These are phyloP conservation scores for Blastocladiella britannica DNA, from an alignment of 192 early-diverging fungal species.

Conservation along the genomic window DNA sequence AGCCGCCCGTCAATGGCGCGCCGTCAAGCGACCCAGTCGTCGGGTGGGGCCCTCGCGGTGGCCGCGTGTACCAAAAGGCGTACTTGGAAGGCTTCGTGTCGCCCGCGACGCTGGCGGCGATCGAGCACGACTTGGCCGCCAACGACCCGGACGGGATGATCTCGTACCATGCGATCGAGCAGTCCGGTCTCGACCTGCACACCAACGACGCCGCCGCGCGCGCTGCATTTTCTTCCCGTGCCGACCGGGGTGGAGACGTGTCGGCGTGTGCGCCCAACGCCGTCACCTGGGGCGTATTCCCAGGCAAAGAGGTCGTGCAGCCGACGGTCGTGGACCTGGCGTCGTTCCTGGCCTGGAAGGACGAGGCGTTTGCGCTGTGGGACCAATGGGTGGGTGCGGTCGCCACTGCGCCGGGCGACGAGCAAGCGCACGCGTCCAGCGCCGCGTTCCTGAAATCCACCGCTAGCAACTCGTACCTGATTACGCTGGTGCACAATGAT, in stretches of 20 bases:
- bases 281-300: conserved; percentile 98
- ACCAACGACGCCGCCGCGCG: conserved; percentile 41
- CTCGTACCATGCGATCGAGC: conserved; percentile 81
- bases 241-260: not conserved
- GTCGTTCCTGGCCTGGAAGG: conserved; percentile 89
- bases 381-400: conserved; percentile 68
- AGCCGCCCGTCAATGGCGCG: conserved; percentile 85
- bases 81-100: conserved; percentile 92
- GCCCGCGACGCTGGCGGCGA: conserved; percentile 35
- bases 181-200: conserved; percentile 35
- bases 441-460: conserved; percentile 34
- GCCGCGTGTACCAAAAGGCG: conserved; percentile 93
- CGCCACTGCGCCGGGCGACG: no score
- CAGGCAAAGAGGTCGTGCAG: conserved; percentile 84
- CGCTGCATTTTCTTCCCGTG: not conserved
- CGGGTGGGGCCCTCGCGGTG: conserved; percentile 95
- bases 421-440: conserved; percentile 17
- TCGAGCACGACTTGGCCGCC: conserved; percentile 26
- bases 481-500: conserved; percentile 92
- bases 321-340: conserved; percentile 84
- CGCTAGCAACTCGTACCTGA: conserved; percentile 59
- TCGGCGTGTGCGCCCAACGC: conserved; percentile 34
- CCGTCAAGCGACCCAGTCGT: conserved; percentile 44
- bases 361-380: conserved; percentile 91
- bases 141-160: conserved; percentile 45